These are phyloP conservation scores for Penicillium oxalicum DNA, from an alignment of 2,329 filamentous ascomycete genomes.

Conservation along the genomic window DNA sequence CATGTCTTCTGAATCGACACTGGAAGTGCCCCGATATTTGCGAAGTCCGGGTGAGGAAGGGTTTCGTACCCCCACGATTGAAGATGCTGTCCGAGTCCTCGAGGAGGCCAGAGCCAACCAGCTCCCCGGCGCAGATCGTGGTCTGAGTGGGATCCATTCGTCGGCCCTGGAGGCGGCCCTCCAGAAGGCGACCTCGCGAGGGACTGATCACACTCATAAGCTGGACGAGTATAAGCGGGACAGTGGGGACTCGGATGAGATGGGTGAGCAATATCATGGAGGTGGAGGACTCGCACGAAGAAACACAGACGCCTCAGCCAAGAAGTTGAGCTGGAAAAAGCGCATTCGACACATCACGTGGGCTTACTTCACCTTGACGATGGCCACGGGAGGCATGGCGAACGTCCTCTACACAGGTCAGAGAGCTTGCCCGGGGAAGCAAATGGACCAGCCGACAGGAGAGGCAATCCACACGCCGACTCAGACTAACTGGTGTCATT, in stretches of 20 bases:
- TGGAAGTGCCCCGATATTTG: conserved; percentile 29
- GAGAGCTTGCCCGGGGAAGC: conserved; percentile 11
- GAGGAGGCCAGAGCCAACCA: conserved; percentile 10
- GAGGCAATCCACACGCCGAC: no score
- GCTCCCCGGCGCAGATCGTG: conserved; percentile 3
- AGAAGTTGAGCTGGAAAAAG: conserved; percentile 44
- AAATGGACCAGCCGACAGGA: no score
- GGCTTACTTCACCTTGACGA: conserved; percentile 72
- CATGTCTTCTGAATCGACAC: conserved; percentile 17
- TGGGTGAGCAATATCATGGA: conserved; percentile 11
- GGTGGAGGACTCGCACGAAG: conserved; percentile 10
- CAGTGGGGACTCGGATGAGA: conserved; percentile 4
- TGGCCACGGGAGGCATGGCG: conserved; percentile 56
- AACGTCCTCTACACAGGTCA: conserved; percentile 55
- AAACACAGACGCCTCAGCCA: conserved; percentile 14
- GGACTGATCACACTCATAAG: conserved; percentile 5
- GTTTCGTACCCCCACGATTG: conserved; percentile 42
- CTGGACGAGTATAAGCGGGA: conserved; percentile 12
- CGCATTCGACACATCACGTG: conserved; percentile 62
- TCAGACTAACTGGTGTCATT: no score
- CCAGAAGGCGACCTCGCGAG: conserved; percentile 18
- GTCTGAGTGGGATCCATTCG: conserved; percentile 22
- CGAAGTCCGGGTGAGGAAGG: conserved; percentile 38
- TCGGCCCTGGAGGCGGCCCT: conserved; percentile 25
- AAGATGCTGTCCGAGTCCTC: conserved; percentile 34